These are phyloP conservation scores for Phellinidium pouzarii DNA, from an alignment of 1,284 basidiomycete species.

Conservation along the genomic window DNA sequence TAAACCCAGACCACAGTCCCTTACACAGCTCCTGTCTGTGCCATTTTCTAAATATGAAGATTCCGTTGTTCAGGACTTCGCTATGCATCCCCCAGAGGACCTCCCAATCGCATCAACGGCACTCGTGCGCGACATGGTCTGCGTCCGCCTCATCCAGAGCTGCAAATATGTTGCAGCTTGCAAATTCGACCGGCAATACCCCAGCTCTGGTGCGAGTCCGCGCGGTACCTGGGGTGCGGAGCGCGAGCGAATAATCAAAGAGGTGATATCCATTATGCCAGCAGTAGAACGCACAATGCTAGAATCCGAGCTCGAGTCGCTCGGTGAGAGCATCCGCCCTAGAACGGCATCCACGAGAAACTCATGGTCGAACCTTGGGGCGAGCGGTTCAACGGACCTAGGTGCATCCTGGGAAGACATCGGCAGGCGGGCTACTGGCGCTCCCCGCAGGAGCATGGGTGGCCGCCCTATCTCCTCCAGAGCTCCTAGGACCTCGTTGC, in stretches of 20 bases:
- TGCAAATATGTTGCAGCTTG: conserved; percentile 70
- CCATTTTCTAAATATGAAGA: conserved; percentile 63
- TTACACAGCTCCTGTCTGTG: conserved; percentile 54
- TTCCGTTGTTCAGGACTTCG: conserved; percentile 46
- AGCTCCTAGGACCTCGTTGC: conserved; percentile 7
- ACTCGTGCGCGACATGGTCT: conserved; percentile 74
- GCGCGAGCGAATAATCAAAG: conserved; percentile 63
- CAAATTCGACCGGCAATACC: conserved; percentile 65
- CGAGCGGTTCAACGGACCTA: conserved; percentile 27
- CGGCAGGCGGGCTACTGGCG: conserved; percentile 5
- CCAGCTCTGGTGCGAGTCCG: conserved; percentile 28
- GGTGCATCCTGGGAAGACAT: conserved; percentile 50
- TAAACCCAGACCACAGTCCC: conserved; percentile 46
- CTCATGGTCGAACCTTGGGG: conserved; percentile 17
- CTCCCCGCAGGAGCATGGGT: conserved; percentile 10
- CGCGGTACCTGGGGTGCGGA: conserved; percentile 32
- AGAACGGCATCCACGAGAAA: conserved; percentile 21
- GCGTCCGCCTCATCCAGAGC: conserved; percentile 68
- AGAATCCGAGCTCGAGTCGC: conserved; percentile 42
- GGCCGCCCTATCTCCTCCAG: conserved; percentile 2
- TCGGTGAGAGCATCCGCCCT: conserved; percentile 12
- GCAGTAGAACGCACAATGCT: conserved; percentile 48
- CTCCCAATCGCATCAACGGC: conserved; percentile 45
- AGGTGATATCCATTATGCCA: conserved; percentile 54
- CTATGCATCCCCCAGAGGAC: conserved; percentile 46